Evolutionary conservation across 176 grass and related monocot genomes (phyloP).

Genomic region (Carex scoparia): DNA sequence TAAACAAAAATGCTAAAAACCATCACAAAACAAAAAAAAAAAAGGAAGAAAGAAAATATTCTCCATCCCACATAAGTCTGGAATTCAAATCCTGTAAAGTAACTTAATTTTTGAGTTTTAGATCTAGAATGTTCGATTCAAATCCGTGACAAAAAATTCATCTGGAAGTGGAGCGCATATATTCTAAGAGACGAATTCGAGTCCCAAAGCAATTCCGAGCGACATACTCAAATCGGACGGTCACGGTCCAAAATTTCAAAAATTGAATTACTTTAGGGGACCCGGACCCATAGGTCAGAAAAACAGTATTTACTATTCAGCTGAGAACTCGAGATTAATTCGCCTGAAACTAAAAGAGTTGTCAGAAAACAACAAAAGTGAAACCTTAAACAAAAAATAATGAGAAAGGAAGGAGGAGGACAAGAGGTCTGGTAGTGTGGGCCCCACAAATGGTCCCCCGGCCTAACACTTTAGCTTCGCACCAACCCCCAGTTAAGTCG

Average conservation of each 20-base stretch:
- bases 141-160: no score
- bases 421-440: not conserved
- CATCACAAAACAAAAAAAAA: not conserved
- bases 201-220: no score
- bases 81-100: no score
- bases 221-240: no score
- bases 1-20: not conserved
- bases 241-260: no score
- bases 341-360: not conserved
- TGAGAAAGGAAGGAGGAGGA: not conserved
- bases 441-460: not conserved
- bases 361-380: constrained; percentile 3
- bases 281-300: not conserved
- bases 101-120: no score
- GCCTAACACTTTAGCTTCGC: not conserved
- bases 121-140: no score
- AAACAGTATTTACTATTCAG: not conserved
- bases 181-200: no score
- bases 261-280: no score
- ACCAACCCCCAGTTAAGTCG: not conserved
- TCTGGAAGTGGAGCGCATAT: no score
- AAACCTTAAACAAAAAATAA: constrained; percentile 15
- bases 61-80: not conserved
- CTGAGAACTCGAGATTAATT: constrained; percentile 17
- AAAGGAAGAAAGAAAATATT: not conserved